phyloP scores from a whole-genome alignment of 805 yeast genomes.

The Wickerhamomyces queroliae region DNA sequence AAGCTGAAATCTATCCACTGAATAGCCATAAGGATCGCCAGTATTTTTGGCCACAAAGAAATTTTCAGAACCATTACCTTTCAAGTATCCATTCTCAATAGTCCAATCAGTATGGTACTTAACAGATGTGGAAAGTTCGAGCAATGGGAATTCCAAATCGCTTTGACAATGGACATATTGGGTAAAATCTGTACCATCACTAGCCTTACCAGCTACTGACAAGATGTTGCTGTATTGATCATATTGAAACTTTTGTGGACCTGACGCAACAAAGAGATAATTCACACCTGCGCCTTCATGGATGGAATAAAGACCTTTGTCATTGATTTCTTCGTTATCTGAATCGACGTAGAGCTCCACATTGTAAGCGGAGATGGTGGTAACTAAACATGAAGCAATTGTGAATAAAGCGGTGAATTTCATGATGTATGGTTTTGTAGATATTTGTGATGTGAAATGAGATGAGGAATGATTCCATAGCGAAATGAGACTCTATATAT shows the following conservation, averaged over 20 bases:
- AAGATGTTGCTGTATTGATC: neutral
- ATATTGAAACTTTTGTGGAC: constrained; percentile 9
- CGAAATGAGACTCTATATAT: too few relatives aligned
- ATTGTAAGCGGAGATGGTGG: neutral
- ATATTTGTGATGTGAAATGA: neutral
- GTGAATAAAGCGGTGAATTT: neutral
- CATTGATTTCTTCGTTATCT: constrained; percentile 22
- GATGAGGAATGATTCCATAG: too few relatives aligned
- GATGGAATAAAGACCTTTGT: constrained; percentile 22
- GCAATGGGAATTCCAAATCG: constrained; percentile 8
- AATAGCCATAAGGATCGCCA: constrained; percentile 38
- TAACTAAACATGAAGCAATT: neutral
- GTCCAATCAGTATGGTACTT: constrained; percentile 7
- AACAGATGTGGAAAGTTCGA: constrained; percentile 7
- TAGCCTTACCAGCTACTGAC: neutral
- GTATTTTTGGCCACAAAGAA: constrained; percentile 40
- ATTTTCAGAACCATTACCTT: constrained; percentile 25
- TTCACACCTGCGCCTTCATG: constrained; percentile 43
- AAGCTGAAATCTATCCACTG: constrained; percentile 23
- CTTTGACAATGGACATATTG: neutral
- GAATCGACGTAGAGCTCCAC: neutral
- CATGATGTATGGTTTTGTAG: neutral
- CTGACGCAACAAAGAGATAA: constrained; percentile 29
- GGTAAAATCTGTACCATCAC: neutral
- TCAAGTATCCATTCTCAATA: constrained; percentile 18